Percentiles rank a stretch among this genome's conserved stretches.
These are phyloP conservation scores for Albophoma yamanashiensis DNA, from an alignment of 2,329 filamentous ascomycete species.

Conservation along the genomic window DNA sequence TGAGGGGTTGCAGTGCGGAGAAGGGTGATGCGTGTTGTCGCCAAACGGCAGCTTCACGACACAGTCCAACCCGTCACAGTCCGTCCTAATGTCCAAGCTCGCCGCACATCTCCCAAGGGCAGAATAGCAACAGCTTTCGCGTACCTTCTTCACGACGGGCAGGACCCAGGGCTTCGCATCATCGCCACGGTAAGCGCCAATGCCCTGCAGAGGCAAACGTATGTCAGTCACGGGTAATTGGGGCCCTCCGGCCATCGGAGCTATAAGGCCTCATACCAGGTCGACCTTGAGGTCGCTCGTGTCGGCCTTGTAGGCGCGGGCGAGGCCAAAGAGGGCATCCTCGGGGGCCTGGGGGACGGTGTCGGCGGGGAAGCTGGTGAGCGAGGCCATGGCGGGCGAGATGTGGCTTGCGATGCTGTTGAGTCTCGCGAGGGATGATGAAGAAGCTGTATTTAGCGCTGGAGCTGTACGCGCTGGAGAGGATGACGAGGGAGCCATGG, in stretches of 20 bases:
- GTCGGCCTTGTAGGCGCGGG: conserved; percentile 79
- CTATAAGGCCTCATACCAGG: conserved; percentile 49
- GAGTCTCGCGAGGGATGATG: conserved; percentile 41
- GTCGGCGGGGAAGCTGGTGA: conserved; percentile 63
- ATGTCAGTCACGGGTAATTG: neutral
- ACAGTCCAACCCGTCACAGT: neutral
- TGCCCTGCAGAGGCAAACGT: conserved; percentile 35
- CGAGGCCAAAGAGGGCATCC: conserved; percentile 88
- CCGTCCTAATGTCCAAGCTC: too few species aligned
- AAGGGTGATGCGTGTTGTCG: neutral
- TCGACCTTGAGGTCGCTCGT: conserved; percentile 74
- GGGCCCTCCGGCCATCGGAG: neutral
- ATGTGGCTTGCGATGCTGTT: conserved; percentile 61
- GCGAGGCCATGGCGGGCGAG: conserved; percentile 39
- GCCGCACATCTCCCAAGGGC: neutral
- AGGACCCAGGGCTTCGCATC: conserved; percentile 96
- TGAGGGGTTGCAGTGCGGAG: neutral
- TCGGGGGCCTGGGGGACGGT: conserved; percentile 83
- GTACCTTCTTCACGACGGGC: conserved; percentile 91
- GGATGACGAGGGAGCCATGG: conserved; percentile 11
- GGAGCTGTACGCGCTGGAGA: conserved; percentile 5
- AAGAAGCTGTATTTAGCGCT: conserved; percentile 12
- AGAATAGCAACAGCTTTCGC: conserved; percentile 2
- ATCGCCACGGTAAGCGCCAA: conserved; percentile 92
- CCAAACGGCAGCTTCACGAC: neutral